Conservation (phyloP, 2,329 filamentous ascomycete species). For the Trichoderma polysporum region DNA sequence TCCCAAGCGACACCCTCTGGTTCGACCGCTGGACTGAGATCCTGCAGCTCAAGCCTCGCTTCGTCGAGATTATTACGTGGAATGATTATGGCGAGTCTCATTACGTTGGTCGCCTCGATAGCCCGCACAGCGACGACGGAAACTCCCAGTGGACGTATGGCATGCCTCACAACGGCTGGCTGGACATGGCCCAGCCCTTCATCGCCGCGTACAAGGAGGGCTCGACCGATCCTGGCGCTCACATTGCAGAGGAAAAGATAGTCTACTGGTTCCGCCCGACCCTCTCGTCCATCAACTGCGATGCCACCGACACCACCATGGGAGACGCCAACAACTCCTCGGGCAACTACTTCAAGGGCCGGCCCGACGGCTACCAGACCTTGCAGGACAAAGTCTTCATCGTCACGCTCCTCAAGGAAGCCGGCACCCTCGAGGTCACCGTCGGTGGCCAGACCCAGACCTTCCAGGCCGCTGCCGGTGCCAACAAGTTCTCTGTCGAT, state of each 20-base stretch:
- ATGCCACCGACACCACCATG: constrained; percentile 49
- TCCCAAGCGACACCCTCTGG: constrained; percentile 59
- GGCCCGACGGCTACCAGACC: constrained; percentile 47
- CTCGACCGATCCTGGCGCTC: constrained; percentile 34
- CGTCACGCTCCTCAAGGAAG: constrained; percentile 45
- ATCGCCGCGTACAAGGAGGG: constrained; percentile 51
- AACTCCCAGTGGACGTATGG: constrained; percentile 52
- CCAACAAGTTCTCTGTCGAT: constrained; percentile 42
- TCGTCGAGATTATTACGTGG: too few species aligned
- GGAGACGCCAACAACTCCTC: constrained; percentile 42
- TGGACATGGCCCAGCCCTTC: constrained; percentile 51
- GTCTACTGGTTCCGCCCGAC: constrained; percentile 54
- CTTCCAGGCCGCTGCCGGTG: constrained; percentile 46
- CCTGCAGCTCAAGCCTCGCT: constrained; percentile 45
- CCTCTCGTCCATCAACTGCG: constrained; percentile 43
- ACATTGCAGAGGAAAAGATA: constrained; percentile 47
- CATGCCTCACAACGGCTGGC: constrained; percentile 49
- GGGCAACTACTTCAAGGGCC: constrained; percentile 51
- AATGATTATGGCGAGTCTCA: constrained; percentile 56
- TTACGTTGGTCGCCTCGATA: constrained; percentile 51
- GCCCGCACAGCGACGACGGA: constrained; percentile 42
- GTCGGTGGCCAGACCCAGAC: constrained; percentile 43
- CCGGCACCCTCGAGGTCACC: constrained; percentile 44
- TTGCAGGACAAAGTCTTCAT: constrained; percentile 50
- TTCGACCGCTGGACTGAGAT: constrained; percentile 56